These are phyloP conservation scores for Schizophyllum commune DNA, from an alignment of 1,284 basidiomycete genomes.

Conservation along the genomic window DNA sequence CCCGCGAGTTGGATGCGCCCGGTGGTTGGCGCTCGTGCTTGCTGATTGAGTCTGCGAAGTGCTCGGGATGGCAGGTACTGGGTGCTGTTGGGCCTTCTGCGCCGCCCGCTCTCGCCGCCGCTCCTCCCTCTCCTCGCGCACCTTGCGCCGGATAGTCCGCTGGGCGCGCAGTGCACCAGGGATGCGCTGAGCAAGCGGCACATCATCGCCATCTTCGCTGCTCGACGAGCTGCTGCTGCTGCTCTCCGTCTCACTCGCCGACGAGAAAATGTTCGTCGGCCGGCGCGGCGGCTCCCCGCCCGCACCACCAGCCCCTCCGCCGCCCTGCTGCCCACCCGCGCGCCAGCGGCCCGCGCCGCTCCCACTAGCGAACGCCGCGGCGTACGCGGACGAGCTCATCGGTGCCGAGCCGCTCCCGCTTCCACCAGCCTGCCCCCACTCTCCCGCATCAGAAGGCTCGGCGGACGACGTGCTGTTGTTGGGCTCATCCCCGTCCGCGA, in stretches of 20 bases:
- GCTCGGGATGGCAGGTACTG: neutral
- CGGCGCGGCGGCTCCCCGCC: neutral
- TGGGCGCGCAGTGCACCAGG: conserved; percentile 74
- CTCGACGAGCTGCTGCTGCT: neutral
- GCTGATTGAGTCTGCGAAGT: neutral
- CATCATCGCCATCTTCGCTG: conserved; percentile 47
- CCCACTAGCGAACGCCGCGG: neutral
- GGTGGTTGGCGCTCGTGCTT: neutral
- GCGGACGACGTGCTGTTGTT: neutral
- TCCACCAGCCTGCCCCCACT: neutral
- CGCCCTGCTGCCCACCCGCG: neutral
- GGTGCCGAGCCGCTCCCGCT: neutral
- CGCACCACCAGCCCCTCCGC: neutral
- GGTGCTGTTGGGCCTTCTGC: conserved; percentile 11
- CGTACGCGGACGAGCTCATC: neutral
- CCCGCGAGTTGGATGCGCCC: conserved; percentile 21
- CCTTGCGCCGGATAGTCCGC: conserved; percentile 63
- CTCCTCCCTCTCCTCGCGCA: conserved; percentile 58
- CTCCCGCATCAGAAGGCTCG: neutral
- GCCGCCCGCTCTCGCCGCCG: conserved; percentile 41
- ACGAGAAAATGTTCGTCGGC: conserved; percentile 7
- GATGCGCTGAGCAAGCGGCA: conserved; percentile 71
- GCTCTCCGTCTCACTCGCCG: conserved; percentile 7
- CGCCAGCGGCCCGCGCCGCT: neutral
- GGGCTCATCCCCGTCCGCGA: neutral